A percentile compares a stretch with the other conserved stretches of the same genome.
These are phyloP conservation scores for Lasiosphaeris hirsuta DNA, from an alignment of 495 filamentous ascomycete species.

Conservation along the genomic window DNA sequence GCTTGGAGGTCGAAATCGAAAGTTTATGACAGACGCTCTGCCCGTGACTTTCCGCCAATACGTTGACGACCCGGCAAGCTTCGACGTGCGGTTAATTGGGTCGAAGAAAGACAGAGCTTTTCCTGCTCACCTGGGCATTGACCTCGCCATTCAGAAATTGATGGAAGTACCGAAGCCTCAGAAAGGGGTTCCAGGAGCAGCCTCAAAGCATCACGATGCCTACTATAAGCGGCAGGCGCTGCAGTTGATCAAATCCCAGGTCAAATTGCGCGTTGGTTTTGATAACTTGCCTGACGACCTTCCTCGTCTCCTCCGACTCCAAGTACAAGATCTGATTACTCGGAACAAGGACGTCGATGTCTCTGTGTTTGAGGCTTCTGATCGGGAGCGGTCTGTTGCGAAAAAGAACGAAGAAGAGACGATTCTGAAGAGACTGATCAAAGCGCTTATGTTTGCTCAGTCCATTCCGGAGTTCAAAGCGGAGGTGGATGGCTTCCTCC, in stretches of 20 bases:
- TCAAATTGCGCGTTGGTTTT: constrained; percentile 84
- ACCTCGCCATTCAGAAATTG: constrained; percentile 81
- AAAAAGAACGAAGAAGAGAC: constrained; percentile 83
- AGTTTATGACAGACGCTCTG: constrained; percentile 86
- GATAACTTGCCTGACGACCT: constrained; percentile 90
- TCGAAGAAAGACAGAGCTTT: constrained; percentile 84
- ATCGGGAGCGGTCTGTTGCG: constrained; percentile 73
- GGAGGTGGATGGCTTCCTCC: constrained; percentile 67
- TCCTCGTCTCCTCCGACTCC: constrained; percentile 74
- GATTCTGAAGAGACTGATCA: constrained; percentile 78
- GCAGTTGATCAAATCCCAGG: constrained; percentile 75
- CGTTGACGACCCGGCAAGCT: constrained; percentile 78
- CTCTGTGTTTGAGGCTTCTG: constrained; percentile 64
- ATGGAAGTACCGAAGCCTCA: constrained; percentile 67
- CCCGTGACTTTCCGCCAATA: constrained; percentile 76
- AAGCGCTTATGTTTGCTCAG: constrained; percentile 80
- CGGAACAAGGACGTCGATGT: constrained; percentile 60
- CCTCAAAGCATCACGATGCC: constrained; percentile 63
- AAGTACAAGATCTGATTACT: constrained; percentile 78
- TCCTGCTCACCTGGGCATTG: constrained; percentile 78
- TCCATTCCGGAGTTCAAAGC: constrained; percentile 75
- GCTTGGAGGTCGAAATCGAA: constrained; percentile 89
- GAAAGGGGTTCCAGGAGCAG: constrained; percentile 26
- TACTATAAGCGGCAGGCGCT: constrained; percentile 95
- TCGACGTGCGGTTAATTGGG: constrained; percentile 85